These are phyloP conservation scores for Microstegium vimineum DNA, from an alignment of 176 grass and related monocot species.

Conservation along the genomic window DNA sequence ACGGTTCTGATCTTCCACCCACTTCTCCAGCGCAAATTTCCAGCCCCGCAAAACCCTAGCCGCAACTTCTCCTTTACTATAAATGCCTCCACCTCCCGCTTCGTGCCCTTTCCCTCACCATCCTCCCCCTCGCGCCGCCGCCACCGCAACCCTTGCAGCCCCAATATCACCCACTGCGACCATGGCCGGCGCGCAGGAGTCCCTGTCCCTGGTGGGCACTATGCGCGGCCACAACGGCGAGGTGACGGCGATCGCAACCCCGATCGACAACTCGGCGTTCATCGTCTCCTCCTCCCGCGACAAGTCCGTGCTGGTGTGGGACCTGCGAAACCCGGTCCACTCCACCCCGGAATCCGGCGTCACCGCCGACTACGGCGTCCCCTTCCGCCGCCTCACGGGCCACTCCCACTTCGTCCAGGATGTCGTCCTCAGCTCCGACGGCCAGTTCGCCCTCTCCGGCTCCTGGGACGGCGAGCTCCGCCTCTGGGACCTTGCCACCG, in stretches of 20 bases:
- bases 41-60: conserved; percentile 42
- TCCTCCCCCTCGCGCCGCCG: neutral
- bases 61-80: conserved; percentile 5
- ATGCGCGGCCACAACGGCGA: conserved; percentile 54
- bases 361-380: conserved; percentile 39
- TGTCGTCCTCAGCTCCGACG: conserved; percentile 75
- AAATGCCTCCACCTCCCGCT: neutral
- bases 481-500: conserved; percentile 67
- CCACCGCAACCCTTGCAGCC: neutral
- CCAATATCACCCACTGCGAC: neutral
- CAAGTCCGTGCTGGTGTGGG: conserved; percentile 69
- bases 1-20: neutral
- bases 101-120: neutral
- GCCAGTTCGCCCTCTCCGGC: conserved; percentile 70
- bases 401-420: conserved; percentile 85
- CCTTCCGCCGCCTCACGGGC: conserved; percentile 64
- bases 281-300: conserved; percentile 62
- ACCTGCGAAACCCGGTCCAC: conserved; percentile 36
- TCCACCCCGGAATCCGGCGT: neutral
- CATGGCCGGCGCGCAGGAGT: conserved; percentile 43
- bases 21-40: neutral
- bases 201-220: conserved; percentile 41
- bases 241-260: conserved; percentile 60
- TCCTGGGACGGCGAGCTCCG: conserved; percentile 84
- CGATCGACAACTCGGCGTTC: conserved; percentile 47